Percentiles rank a stretch among this genome's conserved stretches.
These are phyloP conservation scores for Metarhizium album DNA, from an alignment of 2,329 filamentous ascomycete species.

Conservation along the genomic window DNA sequence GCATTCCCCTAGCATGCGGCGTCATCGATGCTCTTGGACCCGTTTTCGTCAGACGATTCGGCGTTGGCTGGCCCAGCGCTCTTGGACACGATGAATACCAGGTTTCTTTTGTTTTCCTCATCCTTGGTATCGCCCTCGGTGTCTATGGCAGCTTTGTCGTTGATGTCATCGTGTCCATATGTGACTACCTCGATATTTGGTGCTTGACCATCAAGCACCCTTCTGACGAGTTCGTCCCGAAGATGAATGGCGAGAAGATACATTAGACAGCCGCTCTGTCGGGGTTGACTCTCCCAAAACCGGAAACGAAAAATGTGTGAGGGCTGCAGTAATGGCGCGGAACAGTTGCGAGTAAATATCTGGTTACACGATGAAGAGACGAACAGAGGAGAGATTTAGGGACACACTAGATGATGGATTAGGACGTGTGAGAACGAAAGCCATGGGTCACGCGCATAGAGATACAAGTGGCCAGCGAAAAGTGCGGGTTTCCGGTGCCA, in stretches of 20 bases:
- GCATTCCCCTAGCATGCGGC: conserved; percentile 65
- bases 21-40: conserved; percentile 76
- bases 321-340: not conserved
- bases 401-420: not conserved
- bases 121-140: conserved; percentile 72
- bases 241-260: conserved; percentile 30
- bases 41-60: conserved; percentile 43
- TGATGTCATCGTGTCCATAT: conserved; percentile 94
- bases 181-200: conserved; percentile 97
- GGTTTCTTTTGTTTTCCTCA: conserved; percentile 81
- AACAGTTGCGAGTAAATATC: not conserved
- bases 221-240: conserved; percentile 32
- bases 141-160: conserved; percentile 97
- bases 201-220: conserved; percentile 94
- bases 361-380: not conserved
- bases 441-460: conserved; percentile 2
- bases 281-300: not conserved
- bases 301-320: not conserved
- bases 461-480: not conserved
- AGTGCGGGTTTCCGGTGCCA: not conserved
- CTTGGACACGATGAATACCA: conserved; percentile 74
- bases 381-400: not conserved
- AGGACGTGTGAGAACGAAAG: not conserved
- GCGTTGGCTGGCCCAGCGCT: conserved; percentile 65
- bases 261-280: conserved; percentile 10